Base-by-base conservation (phyloP, 306 rosid genomes). In the Quillaja saponaria region DNA sequence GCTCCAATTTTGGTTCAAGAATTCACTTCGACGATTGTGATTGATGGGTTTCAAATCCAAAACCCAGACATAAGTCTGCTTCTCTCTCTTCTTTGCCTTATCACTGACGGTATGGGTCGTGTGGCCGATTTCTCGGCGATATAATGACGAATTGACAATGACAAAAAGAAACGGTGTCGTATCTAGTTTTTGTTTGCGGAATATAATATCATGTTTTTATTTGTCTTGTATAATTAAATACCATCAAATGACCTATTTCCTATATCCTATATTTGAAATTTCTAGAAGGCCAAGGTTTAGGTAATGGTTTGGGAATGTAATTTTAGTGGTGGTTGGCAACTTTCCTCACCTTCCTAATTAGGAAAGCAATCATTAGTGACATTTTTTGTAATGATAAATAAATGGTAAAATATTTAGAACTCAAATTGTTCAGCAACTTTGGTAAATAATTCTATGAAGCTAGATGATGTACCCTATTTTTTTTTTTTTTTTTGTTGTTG, bases 401-500 rank as follows among this genome's bases (percentile, higher is more conserved):
- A n/a, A n/a, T n/a, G n/a, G n/a, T n/a, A n/a, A n/a, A n/a, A n/a
- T n/a, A n/a, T n/a, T n/a, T n/a, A n/a, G n/a, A n/a, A n/a, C n/a
- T n/a, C n/a, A n/a, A n/a, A n/a, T n/a, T n/a, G n/a, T n/a, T n/a
- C n/a, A n/a, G n/a, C n/a, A n/a, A n/a, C n/a, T n/a, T n/a, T n/a
- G n/a, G n/a, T n/a, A n/a, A n/a, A n/a, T n/a, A n/a, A n/a, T n/a
- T n/a, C n/a, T n/a, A n/a, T n/a, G n/a, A n/a, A n/a, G n/a, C n/a
- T n/a, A n/a, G n/a, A n/a, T n/a, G n/a, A n/a, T n/a, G n/a, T n/a
- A n/a, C n/a, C n/a, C n/a, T n/a, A n/a, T n/a, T n/a, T n/a, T n/a
- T n/a, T n/a, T 31, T 76, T 72, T 58, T 50, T 68, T 55, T 37
- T 48, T 40, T 38, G 74, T 57, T 69, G 52, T 59, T n/a, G n/a